Conservation (phyloP, 2,329 filamentous ascomycete genomes). For the Trichoderma semiorbis region DNA sequence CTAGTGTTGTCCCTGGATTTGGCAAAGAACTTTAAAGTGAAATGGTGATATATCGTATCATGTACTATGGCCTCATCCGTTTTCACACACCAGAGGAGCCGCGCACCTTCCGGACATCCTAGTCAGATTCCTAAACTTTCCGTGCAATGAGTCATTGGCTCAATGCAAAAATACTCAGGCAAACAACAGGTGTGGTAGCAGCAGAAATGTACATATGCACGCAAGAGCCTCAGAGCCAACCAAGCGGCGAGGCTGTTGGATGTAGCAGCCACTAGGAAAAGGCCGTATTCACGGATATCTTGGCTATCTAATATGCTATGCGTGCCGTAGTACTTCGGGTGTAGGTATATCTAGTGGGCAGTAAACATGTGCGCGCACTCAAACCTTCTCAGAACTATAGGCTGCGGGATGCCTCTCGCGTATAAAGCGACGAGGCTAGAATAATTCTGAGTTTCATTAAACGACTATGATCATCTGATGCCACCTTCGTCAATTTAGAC, state of each 20-base stretch:
- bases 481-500: conserved; percentile 38
- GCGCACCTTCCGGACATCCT: background rate
- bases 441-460: background rate
- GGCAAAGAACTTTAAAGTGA: background rate
- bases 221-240: background rate
- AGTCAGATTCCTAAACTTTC: background rate
- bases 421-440: background rate
- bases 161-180: background rate
- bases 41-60: background rate
- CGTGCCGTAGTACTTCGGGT: background rate
- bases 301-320: conserved; percentile 3
- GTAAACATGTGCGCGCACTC: background rate
- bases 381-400: background rate
- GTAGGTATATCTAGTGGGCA: background rate
- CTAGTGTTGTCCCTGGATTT: too few relatives aligned
- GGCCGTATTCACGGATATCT: background rate
- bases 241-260: background rate
- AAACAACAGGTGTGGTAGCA: background rate
- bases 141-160: background rate
- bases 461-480: background rate
- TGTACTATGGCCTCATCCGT: background rate
- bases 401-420: background rate
- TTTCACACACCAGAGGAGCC: background rate
- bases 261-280: background rate
- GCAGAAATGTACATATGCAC: background rate